phyloP scores from a whole-genome alignment of 1,284 basidiomycete species.

The Marasmius fiardii region DNA sequence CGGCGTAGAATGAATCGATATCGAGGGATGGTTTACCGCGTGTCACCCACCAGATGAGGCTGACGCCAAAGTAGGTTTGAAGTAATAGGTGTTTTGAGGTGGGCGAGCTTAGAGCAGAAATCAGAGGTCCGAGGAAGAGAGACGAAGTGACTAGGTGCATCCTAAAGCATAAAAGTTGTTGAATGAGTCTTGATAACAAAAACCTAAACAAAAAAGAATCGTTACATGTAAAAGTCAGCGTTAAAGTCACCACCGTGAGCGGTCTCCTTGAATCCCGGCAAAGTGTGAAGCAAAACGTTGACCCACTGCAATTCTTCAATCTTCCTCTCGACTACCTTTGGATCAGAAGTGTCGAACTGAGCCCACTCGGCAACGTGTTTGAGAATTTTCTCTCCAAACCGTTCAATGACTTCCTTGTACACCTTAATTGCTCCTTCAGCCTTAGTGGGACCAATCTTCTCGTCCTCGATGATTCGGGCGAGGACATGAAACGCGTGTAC shows the following conservation, averaged over 20 bases:
- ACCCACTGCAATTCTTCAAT: not conserved
- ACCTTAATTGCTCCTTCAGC: not conserved
- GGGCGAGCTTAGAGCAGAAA: constrained; percentile 21
- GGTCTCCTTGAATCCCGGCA: not conserved
- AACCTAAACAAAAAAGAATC: no score
- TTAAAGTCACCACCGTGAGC: not conserved
- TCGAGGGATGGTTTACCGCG: constrained; percentile 22
- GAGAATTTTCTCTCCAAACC: not conserved
- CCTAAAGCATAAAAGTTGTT: constrained; percentile 17
- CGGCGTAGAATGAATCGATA: constrained; percentile 23
- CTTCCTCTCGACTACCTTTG: not conserved
- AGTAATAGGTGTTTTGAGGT: constrained; percentile 21
- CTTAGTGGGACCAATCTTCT: not conserved
- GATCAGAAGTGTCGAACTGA: not conserved
- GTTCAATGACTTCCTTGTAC: not conserved
- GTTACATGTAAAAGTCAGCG: not conserved
- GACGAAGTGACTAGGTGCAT: constrained; percentile 36
- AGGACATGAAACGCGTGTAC: not conserved
- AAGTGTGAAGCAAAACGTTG: not conserved
- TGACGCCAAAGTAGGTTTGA: constrained; percentile 22
- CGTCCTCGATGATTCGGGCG: not conserved
- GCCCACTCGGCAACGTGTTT: not conserved
- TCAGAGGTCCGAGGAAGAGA: constrained; percentile 28
- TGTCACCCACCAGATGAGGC: constrained; percentile 24
- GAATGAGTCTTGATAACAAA: no score